Base-by-base conservation (phyloP, 495 filamentous ascomycete genomes). In the Neurospora discreta region DNA sequence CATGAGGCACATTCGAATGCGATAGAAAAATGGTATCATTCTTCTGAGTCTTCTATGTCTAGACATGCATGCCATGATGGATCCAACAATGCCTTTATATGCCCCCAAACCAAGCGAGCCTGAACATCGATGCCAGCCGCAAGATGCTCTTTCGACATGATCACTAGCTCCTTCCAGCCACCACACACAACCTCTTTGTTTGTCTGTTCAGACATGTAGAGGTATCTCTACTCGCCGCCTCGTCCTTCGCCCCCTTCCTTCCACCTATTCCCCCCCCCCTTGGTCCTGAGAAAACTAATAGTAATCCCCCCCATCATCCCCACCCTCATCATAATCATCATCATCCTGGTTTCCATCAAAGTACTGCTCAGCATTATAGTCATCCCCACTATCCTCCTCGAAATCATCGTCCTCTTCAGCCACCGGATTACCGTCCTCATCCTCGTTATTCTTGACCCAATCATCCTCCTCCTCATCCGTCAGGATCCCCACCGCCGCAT, bases 361-460 rank as follows among this genome's bases (percentile, higher is more conserved):
- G 76, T 87, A 87, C 20, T 78, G 75, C 75, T 88, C 86, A 8
- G 82, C 86, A 70, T 87, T 83, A 75, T 88, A 88, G 71, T 88
- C 86, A 30, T 85, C 85, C 1, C 81, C 85, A 15, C 81, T 79
- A 38, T 84, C 82, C 70, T 83, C 82, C 39, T 86, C 84, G 52
- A 84, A 85, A 58, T 81, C 77, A 18, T 82, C 82, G 43, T 83
- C 81, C 13, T 84, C 82, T 46, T 84, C 84, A 0, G 82, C 81
- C 36, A 80, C 83, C 0, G 77, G 79, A 39, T 80, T 83, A 3
- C 75, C 80, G 0, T 77, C 79, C 39, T 81, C 77, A 30, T 77
- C 81, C 10, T 77, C 80, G 18, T 79, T 74, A 30, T 80, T 75
- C 60, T 80, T 79, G 36, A 81, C 78, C 72, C 81, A 83, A 42